These are phyloP conservation scores for Tetrapisispora pingtungensis DNA, from an alignment of 805 yeast genomes.

Conservation along the genomic window DNA sequence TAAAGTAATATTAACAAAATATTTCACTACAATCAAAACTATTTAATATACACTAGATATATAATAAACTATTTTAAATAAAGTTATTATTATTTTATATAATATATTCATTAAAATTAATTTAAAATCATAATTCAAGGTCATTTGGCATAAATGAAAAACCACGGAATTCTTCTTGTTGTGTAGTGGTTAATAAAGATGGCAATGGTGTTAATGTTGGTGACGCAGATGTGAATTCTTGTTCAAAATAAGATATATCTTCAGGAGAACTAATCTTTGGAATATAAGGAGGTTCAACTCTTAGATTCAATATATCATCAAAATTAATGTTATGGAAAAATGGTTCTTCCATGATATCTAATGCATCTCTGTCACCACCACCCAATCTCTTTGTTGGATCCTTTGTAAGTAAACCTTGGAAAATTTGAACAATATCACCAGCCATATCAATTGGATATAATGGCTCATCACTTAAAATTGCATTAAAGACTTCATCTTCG, in stretches of 20 bases:
- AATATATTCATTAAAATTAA: background rate
- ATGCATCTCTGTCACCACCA: constrained; percentile 77
- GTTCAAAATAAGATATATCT: constrained; percentile 88
- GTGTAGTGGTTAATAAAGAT: constrained; percentile 68
- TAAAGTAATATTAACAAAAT: too few species aligned
- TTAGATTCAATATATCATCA: constrained; percentile 65
- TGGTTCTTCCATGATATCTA: constrained; percentile 90
- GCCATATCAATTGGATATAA: constrained; percentile 96
- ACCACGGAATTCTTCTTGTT: constrained; percentile 96
- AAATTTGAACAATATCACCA: constrained; percentile 85
- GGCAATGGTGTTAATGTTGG: constrained; percentile 94
- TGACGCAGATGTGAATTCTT: constrained; percentile 87
- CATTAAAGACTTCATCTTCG: constrained; percentile 94
- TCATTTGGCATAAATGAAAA: constrained; percentile 79
- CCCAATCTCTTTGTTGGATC: constrained; percentile 83
- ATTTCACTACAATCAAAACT: background rate
- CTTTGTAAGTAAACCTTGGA: constrained; percentile 83
- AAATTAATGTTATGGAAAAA: constrained; percentile 85
- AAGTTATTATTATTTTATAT: background rate
- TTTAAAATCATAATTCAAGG: constrained; percentile 23
- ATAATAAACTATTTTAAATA: background rate
- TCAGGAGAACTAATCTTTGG: constrained; percentile 83
- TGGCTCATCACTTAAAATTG: constrained; percentile 93
- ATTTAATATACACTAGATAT: too few species aligned
- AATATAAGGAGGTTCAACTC: constrained; percentile 78